phyloP scores from a whole-genome alignment of 2,329 filamentous ascomycete species.

The Sclerotiophoma versabilis region DNA sequence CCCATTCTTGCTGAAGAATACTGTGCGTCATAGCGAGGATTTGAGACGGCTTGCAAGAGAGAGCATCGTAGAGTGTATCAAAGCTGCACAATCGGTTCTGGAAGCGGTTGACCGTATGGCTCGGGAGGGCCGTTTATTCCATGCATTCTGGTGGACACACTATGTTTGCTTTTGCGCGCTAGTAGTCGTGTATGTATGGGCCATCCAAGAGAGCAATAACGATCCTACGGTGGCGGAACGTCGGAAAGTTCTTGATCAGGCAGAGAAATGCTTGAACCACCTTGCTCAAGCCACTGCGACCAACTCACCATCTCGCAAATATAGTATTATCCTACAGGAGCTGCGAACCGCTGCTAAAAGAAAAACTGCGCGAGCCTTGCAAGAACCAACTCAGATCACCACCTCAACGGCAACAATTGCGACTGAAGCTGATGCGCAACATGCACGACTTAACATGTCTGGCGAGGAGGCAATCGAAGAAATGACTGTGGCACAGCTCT shows the following conservation, averaged over 20 bases:
- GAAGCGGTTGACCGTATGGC: slow-evolving; percentile 50
- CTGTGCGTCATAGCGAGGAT: slow-evolving; percentile 25
- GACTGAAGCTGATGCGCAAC: neutral
- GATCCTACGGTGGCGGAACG: slow-evolving; percentile 12
- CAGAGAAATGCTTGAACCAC: slow-evolving; percentile 55
- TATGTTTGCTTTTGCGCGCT: slow-evolving; percentile 60
- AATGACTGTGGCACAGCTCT: slow-evolving; percentile 10
- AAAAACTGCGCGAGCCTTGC: slow-evolving; percentile 22
- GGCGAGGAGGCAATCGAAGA: neutral
- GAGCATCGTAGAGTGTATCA: slow-evolving; percentile 54
- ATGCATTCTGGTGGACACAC: slow-evolving; percentile 59
- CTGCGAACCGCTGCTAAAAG: slow-evolving; percentile 51
- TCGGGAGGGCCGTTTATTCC: slow-evolving; percentile 47
- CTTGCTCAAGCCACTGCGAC: slow-evolving; percentile 56
- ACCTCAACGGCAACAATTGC: neutral
- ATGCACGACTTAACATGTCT: neutral
- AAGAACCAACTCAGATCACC: slow-evolving; percentile 7
- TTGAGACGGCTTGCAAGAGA: slow-evolving; percentile 41
- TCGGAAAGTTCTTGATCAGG: slow-evolving; percentile 49
- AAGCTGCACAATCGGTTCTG: slow-evolving; percentile 51
- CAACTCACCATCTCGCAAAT: slow-evolving; percentile 57
- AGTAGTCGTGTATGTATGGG: slow-evolving; percentile 57
- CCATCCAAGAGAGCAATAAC: slow-evolving; percentile 50
- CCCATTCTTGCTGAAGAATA: slow-evolving; percentile 38
- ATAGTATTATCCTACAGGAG: slow-evolving; percentile 58